phyloP scores from a whole-genome alignment of 306 rosid genomes.

The Castanea crenata region DNA sequence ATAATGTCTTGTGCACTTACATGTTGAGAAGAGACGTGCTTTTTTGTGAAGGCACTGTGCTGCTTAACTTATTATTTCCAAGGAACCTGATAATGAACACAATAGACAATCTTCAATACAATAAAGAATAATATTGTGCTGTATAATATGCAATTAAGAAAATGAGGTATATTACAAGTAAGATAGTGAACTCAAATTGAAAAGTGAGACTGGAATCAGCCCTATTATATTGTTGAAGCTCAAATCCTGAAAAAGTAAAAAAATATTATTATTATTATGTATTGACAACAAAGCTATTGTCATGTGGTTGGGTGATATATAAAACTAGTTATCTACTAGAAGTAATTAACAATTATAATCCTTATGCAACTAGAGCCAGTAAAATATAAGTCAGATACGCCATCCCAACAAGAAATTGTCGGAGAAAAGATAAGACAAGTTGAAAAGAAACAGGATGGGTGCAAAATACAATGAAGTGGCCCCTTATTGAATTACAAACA shows the following conservation, averaged over 20 bases:
- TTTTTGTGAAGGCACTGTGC: slow-evolving; percentile 52
- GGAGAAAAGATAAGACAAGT: background rate
- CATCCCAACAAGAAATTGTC: background rate
- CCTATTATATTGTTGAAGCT: slow-evolving; percentile 85
- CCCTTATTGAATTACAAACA: too few species aligned
- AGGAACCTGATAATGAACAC: slow-evolving; percentile 53
- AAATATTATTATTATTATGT: background rate
- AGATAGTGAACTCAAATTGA: slow-evolving; percentile 56
- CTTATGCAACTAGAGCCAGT: background rate
- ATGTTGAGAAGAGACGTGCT: slow-evolving; percentile 45
- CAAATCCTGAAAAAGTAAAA: slow-evolving; percentile 55
- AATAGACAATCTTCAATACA: slow-evolving; percentile 9
- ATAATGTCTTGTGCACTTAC: slow-evolving; percentile 40
- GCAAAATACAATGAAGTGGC: too few species aligned
- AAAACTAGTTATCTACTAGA: too few species aligned
- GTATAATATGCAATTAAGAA: slow-evolving; percentile 1
- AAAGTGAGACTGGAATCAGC: slow-evolving; percentile 56
- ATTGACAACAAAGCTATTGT: background rate
- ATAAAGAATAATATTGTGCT: slow-evolving; percentile 2
- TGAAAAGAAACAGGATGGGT: background rate
- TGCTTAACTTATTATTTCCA: slow-evolving; percentile 72
- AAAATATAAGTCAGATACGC: background rate
- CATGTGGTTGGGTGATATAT: background rate
- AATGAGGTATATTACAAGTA: slow-evolving; percentile 49
- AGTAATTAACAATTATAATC: too few species aligned